Conservation (phyloP, 805 yeast genomes). For the Candida broadrunensis region DNA sequence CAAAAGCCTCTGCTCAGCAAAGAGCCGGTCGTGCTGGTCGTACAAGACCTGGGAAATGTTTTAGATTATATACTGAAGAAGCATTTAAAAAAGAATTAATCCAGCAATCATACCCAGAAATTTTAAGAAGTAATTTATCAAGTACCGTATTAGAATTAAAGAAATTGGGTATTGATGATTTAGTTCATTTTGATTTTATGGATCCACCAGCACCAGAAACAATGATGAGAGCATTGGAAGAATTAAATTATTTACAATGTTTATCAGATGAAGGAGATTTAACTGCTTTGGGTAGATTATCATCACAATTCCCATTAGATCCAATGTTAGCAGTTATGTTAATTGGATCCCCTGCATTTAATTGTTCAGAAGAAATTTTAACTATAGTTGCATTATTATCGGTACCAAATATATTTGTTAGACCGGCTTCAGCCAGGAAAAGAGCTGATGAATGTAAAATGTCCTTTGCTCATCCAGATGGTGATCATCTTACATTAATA, state of each 20-base stretch:
- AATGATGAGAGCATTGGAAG: slow-evolving; percentile 98
- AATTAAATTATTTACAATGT: slow-evolving; percentile 85
- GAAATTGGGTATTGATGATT: slow-evolving; percentile 90
- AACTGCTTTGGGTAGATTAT: slow-evolving; percentile 84
- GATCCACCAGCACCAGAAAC: slow-evolving; percentile 99
- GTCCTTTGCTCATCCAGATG: slow-evolving; percentile 87
- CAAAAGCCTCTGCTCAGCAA: slow-evolving; percentile 97
- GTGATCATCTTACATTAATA: slow-evolving; percentile 88
- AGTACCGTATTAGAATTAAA: slow-evolving; percentile 90
- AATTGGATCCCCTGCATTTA: slow-evolving; percentile 79
- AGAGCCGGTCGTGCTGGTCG: slow-evolving; percentile 99
- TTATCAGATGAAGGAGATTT: slow-evolving; percentile 88
- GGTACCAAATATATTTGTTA: slow-evolving; percentile 90
- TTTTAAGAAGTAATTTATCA: slow-evolving; percentile 84
- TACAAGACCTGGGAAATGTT: slow-evolving; percentile 97
- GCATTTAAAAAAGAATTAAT: slow-evolving; percentile 91
- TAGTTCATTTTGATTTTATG: slow-evolving; percentile 97
- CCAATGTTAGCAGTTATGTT: slow-evolving; percentile 94
- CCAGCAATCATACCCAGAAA: slow-evolving; percentile 96
- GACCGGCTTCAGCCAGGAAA: slow-evolving; percentile 85
- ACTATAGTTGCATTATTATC: slow-evolving; percentile 87
- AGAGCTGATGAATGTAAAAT: slow-evolving; percentile 89
- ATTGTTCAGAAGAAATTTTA: slow-evolving; percentile 85
- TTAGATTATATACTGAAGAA: slow-evolving; percentile 93
- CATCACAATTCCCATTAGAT: slow-evolving; percentile 92